Evolutionary conservation across 2,329 filamentous ascomycete genomes (phyloP).

Genomic region (Paraphaeosphaeria sporulosa): DNA sequence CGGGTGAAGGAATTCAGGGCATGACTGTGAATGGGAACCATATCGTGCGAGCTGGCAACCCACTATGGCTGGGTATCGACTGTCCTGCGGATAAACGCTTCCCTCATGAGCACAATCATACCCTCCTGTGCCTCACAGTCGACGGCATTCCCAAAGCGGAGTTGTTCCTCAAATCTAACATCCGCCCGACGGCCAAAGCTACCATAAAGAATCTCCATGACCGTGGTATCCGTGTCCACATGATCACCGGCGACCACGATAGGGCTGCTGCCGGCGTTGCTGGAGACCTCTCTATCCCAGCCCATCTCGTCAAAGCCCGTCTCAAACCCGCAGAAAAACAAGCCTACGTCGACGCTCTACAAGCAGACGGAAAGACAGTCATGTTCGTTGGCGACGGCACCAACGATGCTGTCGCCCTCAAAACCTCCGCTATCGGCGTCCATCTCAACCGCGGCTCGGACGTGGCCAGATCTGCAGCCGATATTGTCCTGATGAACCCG

Average conservation of each 20-base stretch:
- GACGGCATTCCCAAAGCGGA: slow-evolving; percentile 50
- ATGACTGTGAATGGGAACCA: slow-evolving; percentile 28
- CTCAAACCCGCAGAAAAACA: slow-evolving; percentile 64
- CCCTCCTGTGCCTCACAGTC: slow-evolving; percentile 46
- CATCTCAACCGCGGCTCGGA: slow-evolving; percentile 69
- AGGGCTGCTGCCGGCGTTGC: slow-evolving; percentile 60
- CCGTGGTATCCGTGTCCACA: slow-evolving; percentile 59
- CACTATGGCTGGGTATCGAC: slow-evolving; percentile 54
- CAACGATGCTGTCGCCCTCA: slow-evolving; percentile 78
- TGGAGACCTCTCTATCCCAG: slow-evolving; percentile 44
- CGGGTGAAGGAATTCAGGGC: slow-evolving; percentile 56
- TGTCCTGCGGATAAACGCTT: not conserved
- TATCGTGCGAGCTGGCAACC: slow-evolving; percentile 55
- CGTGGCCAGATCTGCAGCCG: slow-evolving; percentile 71
- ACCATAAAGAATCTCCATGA: slow-evolving; percentile 60
- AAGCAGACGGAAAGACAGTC: slow-evolving; percentile 51
- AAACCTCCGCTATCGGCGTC: slow-evolving; percentile 74
- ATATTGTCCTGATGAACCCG: slow-evolving; percentile 71
- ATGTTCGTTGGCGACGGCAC: slow-evolving; percentile 81
- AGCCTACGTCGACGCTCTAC: slow-evolving; percentile 55
- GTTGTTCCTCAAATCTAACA: slow-evolving; percentile 59
- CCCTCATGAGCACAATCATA: slow-evolving; percentile 38
- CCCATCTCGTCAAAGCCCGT: slow-evolving; percentile 52
- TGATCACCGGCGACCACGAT: slow-evolving; percentile 66
- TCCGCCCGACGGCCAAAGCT: slow-evolving; percentile 59